Conservation (phyloP, 352 stramenopile genomes). For the Discostella stelligera region DNA sequence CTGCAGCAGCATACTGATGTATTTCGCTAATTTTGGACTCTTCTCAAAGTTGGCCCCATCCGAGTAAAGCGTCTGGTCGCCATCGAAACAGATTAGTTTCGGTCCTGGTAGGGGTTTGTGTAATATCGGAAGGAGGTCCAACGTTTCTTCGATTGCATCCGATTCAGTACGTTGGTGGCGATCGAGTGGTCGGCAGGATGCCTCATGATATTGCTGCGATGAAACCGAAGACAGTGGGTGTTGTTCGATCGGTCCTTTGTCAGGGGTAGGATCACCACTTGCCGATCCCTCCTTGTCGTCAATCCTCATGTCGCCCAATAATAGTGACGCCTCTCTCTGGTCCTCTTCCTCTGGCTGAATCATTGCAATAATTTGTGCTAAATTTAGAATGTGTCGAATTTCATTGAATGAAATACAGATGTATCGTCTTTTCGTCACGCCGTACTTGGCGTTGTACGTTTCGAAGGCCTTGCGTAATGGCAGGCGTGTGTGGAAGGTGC, state of each 20-base stretch:
- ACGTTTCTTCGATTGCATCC: constrained; percentile 30
- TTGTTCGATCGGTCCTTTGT: background rate
- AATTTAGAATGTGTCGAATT: constrained; percentile 84
- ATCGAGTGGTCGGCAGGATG: background rate
- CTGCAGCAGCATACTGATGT: constrained; percentile 75
- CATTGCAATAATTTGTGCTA: constrained; percentile 82
- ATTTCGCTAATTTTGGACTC: constrained; percentile 78
- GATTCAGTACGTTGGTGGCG: constrained; percentile 29
- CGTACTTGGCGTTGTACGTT: constrained; percentile 81
- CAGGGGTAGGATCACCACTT: background rate
- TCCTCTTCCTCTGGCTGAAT: constrained; percentile 25
- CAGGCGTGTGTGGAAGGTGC: constrained; percentile 81
- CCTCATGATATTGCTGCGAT: background rate
- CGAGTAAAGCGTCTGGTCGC: constrained; percentile 84
- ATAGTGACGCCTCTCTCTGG: background rate
- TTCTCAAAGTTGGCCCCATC: constrained; percentile 84
- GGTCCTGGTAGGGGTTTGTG: constrained; percentile 56
- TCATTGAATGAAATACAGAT: constrained; percentile 85
- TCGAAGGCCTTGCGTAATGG: constrained; percentile 76
- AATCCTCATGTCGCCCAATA: background rate
- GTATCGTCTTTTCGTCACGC: constrained; percentile 66
- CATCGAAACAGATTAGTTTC: constrained; percentile 84
- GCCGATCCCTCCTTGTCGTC: background rate
- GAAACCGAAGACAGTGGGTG: background rate
- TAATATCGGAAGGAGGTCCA: constrained; percentile 16